Conservation (phyloP, 371 early-diverging fungal species). For the Phascolomyces articulosus region DNA sequence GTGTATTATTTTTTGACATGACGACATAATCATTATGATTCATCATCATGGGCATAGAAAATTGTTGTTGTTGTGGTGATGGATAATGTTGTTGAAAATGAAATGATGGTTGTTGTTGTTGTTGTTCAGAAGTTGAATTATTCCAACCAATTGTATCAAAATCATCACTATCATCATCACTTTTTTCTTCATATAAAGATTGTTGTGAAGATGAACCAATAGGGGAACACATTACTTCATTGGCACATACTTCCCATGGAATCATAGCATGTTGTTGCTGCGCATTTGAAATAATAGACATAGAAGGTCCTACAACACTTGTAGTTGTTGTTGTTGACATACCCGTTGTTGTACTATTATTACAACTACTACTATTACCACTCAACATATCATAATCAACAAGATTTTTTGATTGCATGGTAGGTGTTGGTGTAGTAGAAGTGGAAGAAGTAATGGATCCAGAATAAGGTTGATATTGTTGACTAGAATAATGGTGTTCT, state of each 20-base stretch:
- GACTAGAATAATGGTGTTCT: not conserved
- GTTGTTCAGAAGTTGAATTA: not conserved
- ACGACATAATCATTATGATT: not conserved
- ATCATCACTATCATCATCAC: conserved; percentile 1
- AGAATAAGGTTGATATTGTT: not conserved
- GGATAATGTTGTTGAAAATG: not conserved
- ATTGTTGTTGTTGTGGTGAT: no score
- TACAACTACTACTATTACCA: not conserved
- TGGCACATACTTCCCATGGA: not conserved
- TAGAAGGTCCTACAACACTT: no score
- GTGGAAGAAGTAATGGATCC: not conserved
- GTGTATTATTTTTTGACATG: not conserved
- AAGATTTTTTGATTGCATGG: not conserved
- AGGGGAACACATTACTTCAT: not conserved
- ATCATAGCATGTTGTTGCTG: not conserved
- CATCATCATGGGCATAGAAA: not conserved
- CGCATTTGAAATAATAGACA: no score
- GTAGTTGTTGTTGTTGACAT: no score
- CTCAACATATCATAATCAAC: not conserved
- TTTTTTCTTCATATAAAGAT: not conserved
- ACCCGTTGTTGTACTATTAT: no score
- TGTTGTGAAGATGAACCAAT: not conserved
- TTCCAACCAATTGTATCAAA: not conserved
- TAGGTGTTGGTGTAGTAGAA: not conserved
- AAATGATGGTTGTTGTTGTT: not conserved